Percentiles rank a stretch among this genome's conserved stretches.
Evolutionary conservation across 2,329 filamentous ascomycete genomes (phyloP).

Genomic region (Graphilbum sp.): DNA sequence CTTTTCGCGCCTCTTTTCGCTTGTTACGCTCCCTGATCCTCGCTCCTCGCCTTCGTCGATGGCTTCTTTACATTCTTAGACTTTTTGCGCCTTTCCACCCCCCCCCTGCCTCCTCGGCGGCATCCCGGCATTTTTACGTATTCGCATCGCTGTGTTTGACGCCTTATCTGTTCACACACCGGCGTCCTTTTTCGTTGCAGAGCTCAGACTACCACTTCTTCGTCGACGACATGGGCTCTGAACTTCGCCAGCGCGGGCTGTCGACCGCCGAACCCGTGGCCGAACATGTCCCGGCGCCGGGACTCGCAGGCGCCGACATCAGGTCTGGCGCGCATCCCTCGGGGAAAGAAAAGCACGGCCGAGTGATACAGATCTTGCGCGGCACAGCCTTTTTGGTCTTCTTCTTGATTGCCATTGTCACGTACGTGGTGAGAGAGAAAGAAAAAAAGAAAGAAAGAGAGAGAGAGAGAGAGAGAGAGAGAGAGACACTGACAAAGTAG

Average conservation of each 20-base stretch:
- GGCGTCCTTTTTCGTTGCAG: too few species aligned
- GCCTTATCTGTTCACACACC: background rate
- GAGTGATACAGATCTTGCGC: conserved; percentile 32
- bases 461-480: background rate
- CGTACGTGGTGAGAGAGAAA: conserved; percentile 22
- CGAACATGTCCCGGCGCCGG: conserved; percentile 9
- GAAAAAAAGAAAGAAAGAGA: background rate
- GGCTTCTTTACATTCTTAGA: too few species aligned
- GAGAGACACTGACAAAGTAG: conserved; percentile 18
- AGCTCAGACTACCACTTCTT: too few species aligned
- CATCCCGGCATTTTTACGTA: too few species aligned
- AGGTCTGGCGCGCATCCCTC: conserved; percentile 28
- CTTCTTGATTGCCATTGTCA: conserved; percentile 30
- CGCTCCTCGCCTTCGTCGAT: too few species aligned
- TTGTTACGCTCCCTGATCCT: too few species aligned
- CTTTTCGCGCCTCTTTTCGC: too few species aligned
- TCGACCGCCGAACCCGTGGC: conserved; percentile 5
- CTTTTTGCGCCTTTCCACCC: too few species aligned
- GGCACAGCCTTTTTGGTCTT: conserved; percentile 34
- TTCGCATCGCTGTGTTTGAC: too few species aligned
- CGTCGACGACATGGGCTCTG: conserved; percentile 13
- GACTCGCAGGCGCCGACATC: conserved; percentile 5
- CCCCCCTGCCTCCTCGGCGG: too few species aligned
- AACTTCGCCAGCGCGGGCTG: conserved; percentile 19
- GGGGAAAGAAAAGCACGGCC: conserved; percentile 36